Percentiles rank a stretch among this genome's conserved stretches.
Evolutionary conservation across 495 filamentous ascomycete genomes (phyloP).

Genomic region (Penicillium diatomitis): DNA sequence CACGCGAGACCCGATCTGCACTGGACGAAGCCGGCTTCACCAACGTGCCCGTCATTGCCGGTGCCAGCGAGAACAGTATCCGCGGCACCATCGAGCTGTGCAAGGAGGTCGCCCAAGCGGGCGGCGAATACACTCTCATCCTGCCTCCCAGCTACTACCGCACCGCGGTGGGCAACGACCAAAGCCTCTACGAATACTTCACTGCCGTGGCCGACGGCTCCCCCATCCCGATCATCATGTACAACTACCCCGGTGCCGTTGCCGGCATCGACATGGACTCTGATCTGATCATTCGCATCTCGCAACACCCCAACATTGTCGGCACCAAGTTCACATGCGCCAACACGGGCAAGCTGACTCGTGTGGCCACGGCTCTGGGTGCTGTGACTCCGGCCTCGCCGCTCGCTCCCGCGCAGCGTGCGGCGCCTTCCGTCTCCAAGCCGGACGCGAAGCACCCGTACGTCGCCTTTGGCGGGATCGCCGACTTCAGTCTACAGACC

Average conservation of each 20-base stretch:
- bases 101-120: slow-evolving; percentile 56
- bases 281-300: slow-evolving; percentile 74
- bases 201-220: slow-evolving; percentile 63
- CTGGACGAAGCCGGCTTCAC: slow-evolving; percentile 72
- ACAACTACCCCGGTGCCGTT: slow-evolving; percentile 88
- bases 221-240: slow-evolving; percentile 72
- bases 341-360: slow-evolving; percentile 80
- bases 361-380: slow-evolving; percentile 67
- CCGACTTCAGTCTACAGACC: slow-evolving; percentile 80
- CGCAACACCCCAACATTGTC: slow-evolving; percentile 72
- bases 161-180: slow-evolving; percentile 61
- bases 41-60: slow-evolving; percentile 70
- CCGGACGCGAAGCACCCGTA: slow-evolving; percentile 47
- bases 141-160: slow-evolving; percentile 82
- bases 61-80: slow-evolving; percentile 70
- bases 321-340: slow-evolving; percentile 90
- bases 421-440: slow-evolving; percentile 24
- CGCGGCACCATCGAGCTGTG: slow-evolving; percentile 66
- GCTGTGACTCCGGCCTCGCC: slow-evolving; percentile 53
- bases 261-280: slow-evolving; percentile 91
- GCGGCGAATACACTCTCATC: slow-evolving; percentile 70
- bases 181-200: slow-evolving; percentile 69
- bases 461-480: slow-evolving; percentile 83
- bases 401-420: slow-evolving; percentile 21
- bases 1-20: slow-evolving; percentile 68